Conservation (phyloP, 148 eudicot genomes). For the Heliosperma pusillum region DNA sequence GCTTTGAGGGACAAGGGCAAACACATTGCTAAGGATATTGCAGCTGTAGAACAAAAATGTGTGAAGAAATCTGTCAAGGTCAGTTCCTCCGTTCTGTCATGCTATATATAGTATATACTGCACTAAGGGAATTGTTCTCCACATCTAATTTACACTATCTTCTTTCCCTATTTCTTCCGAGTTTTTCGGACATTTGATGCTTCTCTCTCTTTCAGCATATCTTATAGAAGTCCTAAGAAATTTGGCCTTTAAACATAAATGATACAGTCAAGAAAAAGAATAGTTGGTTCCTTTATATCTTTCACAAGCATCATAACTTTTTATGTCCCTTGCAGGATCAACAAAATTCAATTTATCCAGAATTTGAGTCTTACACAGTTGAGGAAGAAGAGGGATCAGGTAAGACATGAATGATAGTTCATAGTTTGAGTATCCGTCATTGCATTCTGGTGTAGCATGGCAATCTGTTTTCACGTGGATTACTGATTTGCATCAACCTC, state of each 20-base stretch:
- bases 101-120: not conserved
- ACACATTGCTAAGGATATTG: slow-evolving; percentile 22
- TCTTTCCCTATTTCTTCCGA: not conserved
- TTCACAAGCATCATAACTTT: not conserved
- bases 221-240: not conserved
- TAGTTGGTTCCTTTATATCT: not conserved
- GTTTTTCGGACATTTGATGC: not conserved
- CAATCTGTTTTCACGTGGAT: not conserved
- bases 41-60: slow-evolving; percentile 33
- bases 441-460: not conserved
- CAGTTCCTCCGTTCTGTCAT: slow-evolving; percentile 10
- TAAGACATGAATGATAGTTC: slow-evolving; percentile 21
- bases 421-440: not conserved
- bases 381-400: slow-evolving; percentile 99
- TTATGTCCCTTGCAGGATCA: slow-evolving; percentile 37
- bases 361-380: slow-evolving; percentile 59
- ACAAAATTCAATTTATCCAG: slow-evolving; percentile 45
- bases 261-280: not conserved
- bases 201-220: not conserved
- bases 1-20: slow-evolving; percentile 38
- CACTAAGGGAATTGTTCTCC: slow-evolving; percentile 11
- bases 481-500: slow-evolving; percentile 9
- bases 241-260: not conserved
- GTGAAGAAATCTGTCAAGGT: slow-evolving; percentile 39
- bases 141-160: not conserved